Evolutionary conservation across 169 alveolate species (phyloP), one percentile per base, ranked within the genome.

Genomic region (Cryptosporidium sp.): DNA sequence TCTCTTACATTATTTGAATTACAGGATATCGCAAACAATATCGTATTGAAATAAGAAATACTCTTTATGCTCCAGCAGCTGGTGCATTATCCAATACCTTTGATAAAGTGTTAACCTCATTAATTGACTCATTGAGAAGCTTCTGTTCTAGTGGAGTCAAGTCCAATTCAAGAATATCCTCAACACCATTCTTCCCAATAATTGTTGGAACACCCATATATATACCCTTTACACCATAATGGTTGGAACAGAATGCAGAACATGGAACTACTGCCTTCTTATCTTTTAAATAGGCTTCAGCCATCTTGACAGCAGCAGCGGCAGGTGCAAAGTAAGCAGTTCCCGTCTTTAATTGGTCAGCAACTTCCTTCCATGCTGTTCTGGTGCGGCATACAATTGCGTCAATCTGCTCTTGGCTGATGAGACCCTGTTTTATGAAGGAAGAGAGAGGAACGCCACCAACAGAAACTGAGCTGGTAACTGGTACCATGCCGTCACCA

Each of bases 401-500:
- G 39, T 94, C 95, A 33, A 94, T 50, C 26, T 92, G 91, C 21
- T 91, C 91, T 52, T 92, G 87, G 4, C 86, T 84, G 14, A 94
- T 69, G 52, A 71, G 68, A 7, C 94, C 94, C 85, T 85, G 91
- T 51, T 69, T 65, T 35, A 93, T 91, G 61, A 91, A 50, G 52
- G 92, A 91, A 0, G 93, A 92, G 8, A 94, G 91, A 1, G 95
- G 95, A 35, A 94, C 92, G 35, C 96, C 96, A 7, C 89, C 86
- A 50, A 93, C 95, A 29, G 95, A 69, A 84, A 71, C 71, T 52
- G 87, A 93, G 33, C 94, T 84, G 7, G 94, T 71, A 6, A 94
- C 94, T 7, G 96, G 95, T 6, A 93, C 94, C 95, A 94, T 94
- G 10, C 93, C 61, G 51, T 94, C 95, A 5, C 96, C 95, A 87